Evolutionary conservation across 257 asterid species (phyloP).

Genomic region (Mitragyna speciosa): DNA sequence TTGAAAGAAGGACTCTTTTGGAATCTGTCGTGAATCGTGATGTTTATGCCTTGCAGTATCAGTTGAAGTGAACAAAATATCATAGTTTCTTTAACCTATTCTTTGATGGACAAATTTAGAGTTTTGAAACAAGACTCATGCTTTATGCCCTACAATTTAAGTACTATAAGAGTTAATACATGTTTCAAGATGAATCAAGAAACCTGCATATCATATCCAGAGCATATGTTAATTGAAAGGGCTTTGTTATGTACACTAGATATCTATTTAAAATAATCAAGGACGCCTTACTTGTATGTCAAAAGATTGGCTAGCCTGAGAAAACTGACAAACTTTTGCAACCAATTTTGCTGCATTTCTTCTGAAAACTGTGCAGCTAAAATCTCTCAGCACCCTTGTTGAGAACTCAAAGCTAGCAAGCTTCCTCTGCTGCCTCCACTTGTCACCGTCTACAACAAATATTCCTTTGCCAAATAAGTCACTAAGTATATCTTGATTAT

Average conservation of each 20-base stretch:
- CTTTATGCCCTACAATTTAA: too few relatives aligned
- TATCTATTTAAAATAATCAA: too few relatives aligned
- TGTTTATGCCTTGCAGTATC: too few relatives aligned
- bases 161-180: too few relatives aligned
- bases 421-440: conserved; percentile 76
- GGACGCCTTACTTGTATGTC: conserved; percentile 55
- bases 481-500: conserved; percentile 41
- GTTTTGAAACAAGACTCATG: background rate
- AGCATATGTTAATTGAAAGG: background rate
- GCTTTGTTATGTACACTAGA: background rate
- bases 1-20: background rate
- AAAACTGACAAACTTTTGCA: conserved; percentile 26
- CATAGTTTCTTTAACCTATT: background rate
- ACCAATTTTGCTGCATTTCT: conserved; percentile 51
- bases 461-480: conserved; percentile 73
- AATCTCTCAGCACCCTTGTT: conserved; percentile 63
- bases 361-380: conserved; percentile 63
- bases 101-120: background rate
- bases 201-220: too few relatives aligned
- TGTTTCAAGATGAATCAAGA: too few relatives aligned
- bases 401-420: conserved; percentile 75
- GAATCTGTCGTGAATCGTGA: too few relatives aligned
- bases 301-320: conserved; percentile 35
- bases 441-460: conserved; percentile 65
- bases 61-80: background rate